Evolutionary conservation across 805 yeast species (phyloP).

Genomic region (Lachancea dasiensis): DNA sequence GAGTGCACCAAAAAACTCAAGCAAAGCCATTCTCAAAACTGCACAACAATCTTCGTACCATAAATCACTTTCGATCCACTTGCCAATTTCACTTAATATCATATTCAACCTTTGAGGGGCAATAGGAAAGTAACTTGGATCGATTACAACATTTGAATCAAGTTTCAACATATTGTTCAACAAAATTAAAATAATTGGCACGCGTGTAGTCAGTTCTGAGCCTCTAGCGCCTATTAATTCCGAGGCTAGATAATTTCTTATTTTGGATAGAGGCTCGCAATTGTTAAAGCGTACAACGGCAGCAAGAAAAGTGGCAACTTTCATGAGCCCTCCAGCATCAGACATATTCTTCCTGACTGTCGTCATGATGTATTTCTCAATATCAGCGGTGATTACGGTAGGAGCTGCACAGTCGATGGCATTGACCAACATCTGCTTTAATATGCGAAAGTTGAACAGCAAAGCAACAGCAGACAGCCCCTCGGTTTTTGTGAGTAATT

Average conservation of each 20-base stretch:
- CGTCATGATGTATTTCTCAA: slow-evolving; percentile 33
- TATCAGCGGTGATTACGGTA: slow-evolving; percentile 20
- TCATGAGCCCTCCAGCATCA: slow-evolving; percentile 26
- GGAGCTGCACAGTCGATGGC: slow-evolving; percentile 28
- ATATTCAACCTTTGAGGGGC: slow-evolving; percentile 61
- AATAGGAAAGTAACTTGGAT: slow-evolving; percentile 35
- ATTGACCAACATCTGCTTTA: slow-evolving; percentile 30
- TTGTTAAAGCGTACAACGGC: slow-evolving; percentile 33
- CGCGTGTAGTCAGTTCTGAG: slow-evolving; percentile 37
- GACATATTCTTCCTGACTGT: slow-evolving; percentile 30
- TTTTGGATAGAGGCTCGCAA: slow-evolving; percentile 31
- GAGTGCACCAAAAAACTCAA: slow-evolving; percentile 37
- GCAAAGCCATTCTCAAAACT: slow-evolving; percentile 44
- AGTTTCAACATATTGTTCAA: slow-evolving; percentile 38
- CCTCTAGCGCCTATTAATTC: slow-evolving; percentile 53
- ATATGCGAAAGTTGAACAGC: slow-evolving; percentile 34
- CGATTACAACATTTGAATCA: slow-evolving; percentile 21
- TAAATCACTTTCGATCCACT: slow-evolving; percentile 58
- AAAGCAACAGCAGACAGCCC: slow-evolving; percentile 7
- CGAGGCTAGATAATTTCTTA: slow-evolving; percentile 57
- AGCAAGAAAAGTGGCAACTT: slow-evolving; percentile 33
- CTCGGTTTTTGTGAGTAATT: slow-evolving; percentile 1
- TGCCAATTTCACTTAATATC: slow-evolving; percentile 47
- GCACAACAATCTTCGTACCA: slow-evolving; percentile 54
- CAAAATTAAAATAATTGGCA: slow-evolving; percentile 43